Evolutionary conservation across 495 filamentous ascomycete species (phyloP).

Genomic region (Parathielavia appendiculata): DNA sequence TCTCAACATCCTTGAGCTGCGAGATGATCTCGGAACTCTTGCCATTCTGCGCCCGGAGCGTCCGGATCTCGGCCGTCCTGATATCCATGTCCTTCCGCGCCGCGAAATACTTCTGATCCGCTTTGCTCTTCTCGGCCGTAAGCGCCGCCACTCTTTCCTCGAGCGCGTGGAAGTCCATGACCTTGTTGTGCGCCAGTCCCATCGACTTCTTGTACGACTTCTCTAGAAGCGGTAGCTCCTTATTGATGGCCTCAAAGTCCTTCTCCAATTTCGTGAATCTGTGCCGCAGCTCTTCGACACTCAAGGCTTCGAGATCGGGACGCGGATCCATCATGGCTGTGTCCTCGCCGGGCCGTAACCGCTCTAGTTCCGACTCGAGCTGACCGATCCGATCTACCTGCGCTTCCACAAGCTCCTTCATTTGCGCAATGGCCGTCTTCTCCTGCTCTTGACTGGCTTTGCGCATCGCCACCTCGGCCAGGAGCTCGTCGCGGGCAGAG

Average conservation of each 20-base stretch:
- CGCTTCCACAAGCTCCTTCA: conserved; percentile 72
- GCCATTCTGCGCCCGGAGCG: conserved; percentile 70
- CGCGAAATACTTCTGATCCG: conserved; percentile 95
- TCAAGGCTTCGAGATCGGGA: conserved; percentile 48
- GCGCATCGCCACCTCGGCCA: conserved; percentile 74
- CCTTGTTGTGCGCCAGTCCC: conserved; percentile 76
- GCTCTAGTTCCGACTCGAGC: conserved; percentile 74
- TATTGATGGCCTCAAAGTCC: conserved; percentile 76
- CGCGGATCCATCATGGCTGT: conserved; percentile 40
- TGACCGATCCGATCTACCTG: conserved; percentile 69
- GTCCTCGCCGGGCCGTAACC: conserved; percentile 53
- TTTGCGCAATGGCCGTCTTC: conserved; percentile 56
- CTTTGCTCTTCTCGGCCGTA: conserved; percentile 85
- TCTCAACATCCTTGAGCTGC: conserved; percentile 85
- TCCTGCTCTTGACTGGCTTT: conserved; percentile 76
- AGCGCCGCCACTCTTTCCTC: conserved; percentile 76
- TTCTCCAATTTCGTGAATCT: conserved; percentile 69
- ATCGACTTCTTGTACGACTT: conserved; percentile 81
- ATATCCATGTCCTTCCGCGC: conserved; percentile 91
- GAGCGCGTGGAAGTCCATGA: conserved; percentile 63
- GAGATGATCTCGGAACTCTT: conserved; percentile 92
- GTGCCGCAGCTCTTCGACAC: conserved; percentile 62
- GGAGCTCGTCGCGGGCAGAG: conserved; percentile 71
- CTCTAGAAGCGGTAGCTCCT: conserved; percentile 81
- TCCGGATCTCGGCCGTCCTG: conserved; percentile 67